Evolutionary conservation across 768 basidiomycete species (phyloP), one percentile per base, ranked within the genome.

Genomic region (Lactifluus subvellereus): DNA sequence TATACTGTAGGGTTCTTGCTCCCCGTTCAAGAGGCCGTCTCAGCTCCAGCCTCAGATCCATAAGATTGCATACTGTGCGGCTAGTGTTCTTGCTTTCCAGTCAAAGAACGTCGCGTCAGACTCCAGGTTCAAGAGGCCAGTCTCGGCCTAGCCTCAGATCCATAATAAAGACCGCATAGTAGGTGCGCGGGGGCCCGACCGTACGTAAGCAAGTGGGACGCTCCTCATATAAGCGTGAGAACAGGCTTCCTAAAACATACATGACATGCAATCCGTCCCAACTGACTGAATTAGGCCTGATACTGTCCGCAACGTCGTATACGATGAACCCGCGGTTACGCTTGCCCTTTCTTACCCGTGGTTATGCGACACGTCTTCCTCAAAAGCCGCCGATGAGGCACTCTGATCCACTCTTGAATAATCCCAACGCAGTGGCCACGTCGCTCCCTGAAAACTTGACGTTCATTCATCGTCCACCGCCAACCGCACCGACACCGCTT

Each of bases 391-490:
- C 60, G 27, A 68, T 68, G 61, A 65, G 65, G 37, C 58, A 58
- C 30, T 50, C 58, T 2, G 67, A 68, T 40, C 67, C 67, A 16
- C 67, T 68, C 10, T 49, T 45, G 43, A 66, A 60, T 11, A 56
- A 57, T 14, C 59, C 61, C 13, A 60, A 49, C 20, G 53, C 65
- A 18, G 40, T 57, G 4, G 49, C 57, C 45, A 66, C 65, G 9
- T 54, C 65, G 10, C 61, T 68, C 40, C 56, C 65, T 33, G 80
- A 82, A 60, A 77, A 80, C 62, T 73, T 91, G 59, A 89, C 89
- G 0, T 93, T 93, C 72, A 85, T 93, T 61, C 89, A 90, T 72
- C 85, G 91, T 48, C 88, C 88, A n/a, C 91, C 91, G 0, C 88
- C 91, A 0, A 84, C 87, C 10, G 82, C 85, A 10, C 87, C 88